Evolutionary conservation across 2,329 filamentous ascomycete species (phyloP).

Genomic region (Neoscytalidium dimidiatum): DNA sequence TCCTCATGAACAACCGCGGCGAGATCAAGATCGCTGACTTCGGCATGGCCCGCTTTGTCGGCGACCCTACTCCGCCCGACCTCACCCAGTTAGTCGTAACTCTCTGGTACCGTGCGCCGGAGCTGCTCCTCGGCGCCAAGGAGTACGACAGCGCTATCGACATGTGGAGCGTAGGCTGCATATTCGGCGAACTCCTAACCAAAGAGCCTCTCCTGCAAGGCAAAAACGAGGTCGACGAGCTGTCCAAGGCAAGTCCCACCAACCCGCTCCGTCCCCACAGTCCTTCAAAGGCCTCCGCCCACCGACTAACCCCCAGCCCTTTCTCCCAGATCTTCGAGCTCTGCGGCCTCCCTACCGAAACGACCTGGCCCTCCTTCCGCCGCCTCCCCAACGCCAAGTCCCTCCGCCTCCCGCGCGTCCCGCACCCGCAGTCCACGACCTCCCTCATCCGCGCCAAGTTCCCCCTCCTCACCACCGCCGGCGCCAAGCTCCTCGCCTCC

Average conservation of each 20-base stretch:
- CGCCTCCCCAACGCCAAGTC: constrained; percentile 83
- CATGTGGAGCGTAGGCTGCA: constrained; percentile 95
- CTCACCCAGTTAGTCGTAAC: constrained; percentile 94
- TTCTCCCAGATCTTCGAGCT: constrained; percentile 74
- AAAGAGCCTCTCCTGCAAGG: constrained; percentile 83
- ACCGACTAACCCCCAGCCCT: background rate
- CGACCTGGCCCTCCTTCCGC: constrained; percentile 83
- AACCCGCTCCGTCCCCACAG: constrained; percentile 23
- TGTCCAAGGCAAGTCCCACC: constrained; percentile 59
- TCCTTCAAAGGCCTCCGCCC: background rate
- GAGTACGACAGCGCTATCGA: constrained; percentile 78
- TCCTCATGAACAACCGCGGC: constrained; percentile 93
- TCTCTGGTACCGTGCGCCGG: constrained; percentile 92
- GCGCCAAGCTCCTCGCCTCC: constrained; percentile 66
- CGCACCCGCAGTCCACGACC: constrained; percentile 45
- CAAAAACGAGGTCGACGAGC: constrained; percentile 88
- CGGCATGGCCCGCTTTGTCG: constrained; percentile 91
- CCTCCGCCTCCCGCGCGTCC: constrained; percentile 63
- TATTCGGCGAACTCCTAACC: constrained; percentile 87
- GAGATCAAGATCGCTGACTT: constrained; percentile 97
- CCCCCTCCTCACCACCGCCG: constrained; percentile 76
- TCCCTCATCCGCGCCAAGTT: constrained; percentile 74
- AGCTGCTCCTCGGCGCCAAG: constrained; percentile 79
- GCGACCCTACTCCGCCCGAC: constrained; percentile 70
- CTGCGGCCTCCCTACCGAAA: constrained; percentile 80